phyloP scores from a whole-genome alignment of 2,329 filamentous ascomycete species.

The Alternaria angustiovoidea region DNA sequence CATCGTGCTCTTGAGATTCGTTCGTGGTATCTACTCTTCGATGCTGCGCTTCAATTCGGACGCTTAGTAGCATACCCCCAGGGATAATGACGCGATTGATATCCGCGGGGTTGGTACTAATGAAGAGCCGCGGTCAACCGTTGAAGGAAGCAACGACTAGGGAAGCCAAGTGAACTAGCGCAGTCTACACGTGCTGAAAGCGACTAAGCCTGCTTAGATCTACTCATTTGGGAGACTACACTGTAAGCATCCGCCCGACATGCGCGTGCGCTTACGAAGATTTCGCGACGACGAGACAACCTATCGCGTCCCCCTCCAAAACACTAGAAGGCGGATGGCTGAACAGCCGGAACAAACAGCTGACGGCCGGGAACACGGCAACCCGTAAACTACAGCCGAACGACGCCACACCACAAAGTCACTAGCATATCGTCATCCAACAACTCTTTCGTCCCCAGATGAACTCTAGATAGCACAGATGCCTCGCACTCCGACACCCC shows the following conservation, averaged over 20 bases:
- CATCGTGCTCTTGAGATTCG: not conserved
- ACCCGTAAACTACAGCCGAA: constrained; percentile 3
- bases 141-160: not conserved
- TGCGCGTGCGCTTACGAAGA: not conserved
- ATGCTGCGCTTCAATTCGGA: not conserved
- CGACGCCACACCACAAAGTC: constrained; percentile 1
- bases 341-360: not conserved
- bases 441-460: not conserved
- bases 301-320: not conserved
- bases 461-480: not conserved
- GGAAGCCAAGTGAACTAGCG: not conserved
- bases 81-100: not conserved
- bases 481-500: constrained; percentile 8
- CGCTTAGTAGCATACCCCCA: not conserved
- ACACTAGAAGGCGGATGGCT: not conserved
- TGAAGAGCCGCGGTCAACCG: not conserved
- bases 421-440: not conserved
- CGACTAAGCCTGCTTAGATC: not conserved
- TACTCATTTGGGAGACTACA: not conserved
- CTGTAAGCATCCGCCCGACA: not conserved
- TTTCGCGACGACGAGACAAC: not conserved
- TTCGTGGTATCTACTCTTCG: not conserved
- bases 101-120: not conserved
- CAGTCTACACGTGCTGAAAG: not conserved
- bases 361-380: constrained; percentile 6